phyloP scores from a whole-genome alignment of 2,329 filamentous ascomycete genomes.

The Peltaster fructicola region DNA sequence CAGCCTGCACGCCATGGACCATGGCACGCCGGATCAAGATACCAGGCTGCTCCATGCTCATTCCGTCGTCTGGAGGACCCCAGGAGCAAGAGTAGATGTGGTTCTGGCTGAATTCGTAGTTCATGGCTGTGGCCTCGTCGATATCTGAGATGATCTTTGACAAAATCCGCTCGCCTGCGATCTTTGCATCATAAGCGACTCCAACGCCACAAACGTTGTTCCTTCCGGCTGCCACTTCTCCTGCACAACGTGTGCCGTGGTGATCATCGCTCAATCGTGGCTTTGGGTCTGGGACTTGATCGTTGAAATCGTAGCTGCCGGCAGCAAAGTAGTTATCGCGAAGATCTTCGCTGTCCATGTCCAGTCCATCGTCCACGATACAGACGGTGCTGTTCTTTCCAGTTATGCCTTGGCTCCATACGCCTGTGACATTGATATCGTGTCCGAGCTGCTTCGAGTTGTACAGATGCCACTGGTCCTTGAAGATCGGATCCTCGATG shows the following conservation, averaged over 20 bases:
- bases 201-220: constrained; percentile 94
- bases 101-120: constrained; percentile 79
- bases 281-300: constrained; percentile 57
- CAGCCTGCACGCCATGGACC: constrained; percentile 79
- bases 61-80: constrained; percentile 87
- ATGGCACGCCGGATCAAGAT: constrained; percentile 79
- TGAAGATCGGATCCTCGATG: constrained; percentile 81
- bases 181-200: constrained; percentile 78
- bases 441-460: constrained; percentile 68
- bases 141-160: constrained; percentile 80
- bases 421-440: constrained; percentile 87
- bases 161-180: constrained; percentile 83
- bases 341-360: constrained; percentile 87
- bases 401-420: constrained; percentile 83
- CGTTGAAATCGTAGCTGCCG: constrained; percentile 94
- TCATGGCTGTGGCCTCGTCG: constrained; percentile 83
- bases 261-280: constrained; percentile 70
- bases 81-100: constrained; percentile 98
- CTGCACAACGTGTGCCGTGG: constrained; percentile 87
- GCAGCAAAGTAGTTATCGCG: constrained; percentile 85
- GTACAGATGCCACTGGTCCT: constrained; percentile 87
- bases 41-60: constrained; percentile 84
- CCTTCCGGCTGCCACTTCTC: constrained; percentile 78
- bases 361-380: constrained; percentile 88
- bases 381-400: constrained; percentile 78